Conservation (phyloP, 345 rosid species). For the Aethionema arabicum region DNA sequence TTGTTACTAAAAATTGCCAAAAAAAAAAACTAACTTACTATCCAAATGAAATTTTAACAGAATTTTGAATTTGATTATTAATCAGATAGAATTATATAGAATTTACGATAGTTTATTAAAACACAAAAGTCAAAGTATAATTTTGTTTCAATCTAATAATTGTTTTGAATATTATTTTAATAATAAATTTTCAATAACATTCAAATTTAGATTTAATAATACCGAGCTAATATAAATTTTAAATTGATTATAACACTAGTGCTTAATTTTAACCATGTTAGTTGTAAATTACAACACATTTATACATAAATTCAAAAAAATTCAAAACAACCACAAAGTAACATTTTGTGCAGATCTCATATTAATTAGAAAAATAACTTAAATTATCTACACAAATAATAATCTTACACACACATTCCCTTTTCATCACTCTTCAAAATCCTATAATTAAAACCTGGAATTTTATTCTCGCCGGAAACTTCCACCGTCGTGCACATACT, state of each 20-base stretch:
- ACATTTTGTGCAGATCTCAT: background rate
- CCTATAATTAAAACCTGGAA: slow-evolving; percentile 43
- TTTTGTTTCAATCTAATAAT: no score
- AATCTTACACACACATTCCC: slow-evolving; percentile 13
- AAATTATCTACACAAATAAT: slow-evolving; percentile 5
- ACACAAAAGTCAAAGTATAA: no score
- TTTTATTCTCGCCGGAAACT: slow-evolving; percentile 41
- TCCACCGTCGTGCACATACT: slow-evolving; percentile 56
- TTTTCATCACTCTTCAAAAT: slow-evolving; percentile 55
- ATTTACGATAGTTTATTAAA: no score
- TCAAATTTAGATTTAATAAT: no score
- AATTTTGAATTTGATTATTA: no score
- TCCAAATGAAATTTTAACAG: no score
- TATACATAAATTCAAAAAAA: background rate
- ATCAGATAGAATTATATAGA: no score
- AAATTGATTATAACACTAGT: background rate
- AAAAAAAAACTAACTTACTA: no score
- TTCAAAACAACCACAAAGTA: background rate
- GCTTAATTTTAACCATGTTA: no score
- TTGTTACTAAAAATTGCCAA: no score
- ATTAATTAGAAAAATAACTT: slow-evolving; percentile 19
- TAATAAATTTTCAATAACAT: no score
- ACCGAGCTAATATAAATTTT: background rate
- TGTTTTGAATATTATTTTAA: no score
- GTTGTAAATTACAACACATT: slow-evolving; percentile 3